These are phyloP conservation scores for Geotrichum europaeum DNA, from an alignment of 1,139 yeast species.

Conservation along the genomic window DNA sequence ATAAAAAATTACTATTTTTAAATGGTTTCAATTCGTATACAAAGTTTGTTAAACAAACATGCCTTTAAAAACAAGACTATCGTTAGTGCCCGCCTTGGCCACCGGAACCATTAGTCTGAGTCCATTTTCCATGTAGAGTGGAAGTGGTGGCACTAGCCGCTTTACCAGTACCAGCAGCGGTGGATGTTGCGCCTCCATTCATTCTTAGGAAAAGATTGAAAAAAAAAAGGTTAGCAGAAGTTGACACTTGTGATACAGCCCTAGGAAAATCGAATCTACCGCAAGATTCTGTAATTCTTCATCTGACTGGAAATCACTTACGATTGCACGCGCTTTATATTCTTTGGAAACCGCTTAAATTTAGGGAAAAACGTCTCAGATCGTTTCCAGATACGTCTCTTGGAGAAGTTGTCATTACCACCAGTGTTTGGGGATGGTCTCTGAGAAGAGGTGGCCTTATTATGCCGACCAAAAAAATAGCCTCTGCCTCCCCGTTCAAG, in stretches of 20 bases:
- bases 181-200: neutral
- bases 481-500: neutral
- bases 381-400: conserved; percentile 1
- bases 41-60: too few species aligned
- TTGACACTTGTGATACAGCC: neutral
- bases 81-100: neutral
- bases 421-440: neutral
- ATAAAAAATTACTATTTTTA: too few species aligned
- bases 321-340: neutral
- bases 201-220: neutral
- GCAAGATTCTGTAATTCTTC: too few species aligned
- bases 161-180: neutral
- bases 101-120: neutral
- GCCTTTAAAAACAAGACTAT: too few species aligned
- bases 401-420: neutral
- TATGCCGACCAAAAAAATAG: neutral
- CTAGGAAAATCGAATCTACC: neutral
- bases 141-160: conserved; percentile 1
- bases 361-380: conserved; percentile 17
- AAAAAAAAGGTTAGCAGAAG: neutral
- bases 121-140: neutral
- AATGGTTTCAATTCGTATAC: too few species aligned
- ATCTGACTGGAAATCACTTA: neutral
- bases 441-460: neutral
- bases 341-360: conserved; percentile 9